phyloP scores from a whole-genome alignment of 306 rosid genomes.

The Hippophae gyantsensis region DNA sequence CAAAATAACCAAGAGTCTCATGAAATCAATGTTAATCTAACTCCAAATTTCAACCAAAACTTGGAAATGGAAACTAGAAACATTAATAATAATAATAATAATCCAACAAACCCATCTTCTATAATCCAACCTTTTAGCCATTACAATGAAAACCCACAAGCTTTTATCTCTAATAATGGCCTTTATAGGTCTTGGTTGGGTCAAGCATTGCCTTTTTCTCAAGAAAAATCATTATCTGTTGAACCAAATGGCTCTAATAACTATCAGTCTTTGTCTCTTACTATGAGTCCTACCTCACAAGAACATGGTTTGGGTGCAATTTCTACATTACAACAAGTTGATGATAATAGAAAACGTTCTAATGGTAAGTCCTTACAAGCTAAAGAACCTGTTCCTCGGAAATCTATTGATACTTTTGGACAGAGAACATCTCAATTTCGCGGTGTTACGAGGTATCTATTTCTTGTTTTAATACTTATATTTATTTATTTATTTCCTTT shows the following conservation, averaged over 20 bases:
- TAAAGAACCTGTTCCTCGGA: slow-evolving; percentile 75
- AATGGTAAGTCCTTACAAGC: slow-evolving; percentile 30
- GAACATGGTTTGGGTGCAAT: slow-evolving; percentile 28
- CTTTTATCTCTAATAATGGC: slow-evolving; percentile 28
- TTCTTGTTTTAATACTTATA: neutral
- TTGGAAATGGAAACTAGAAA: slow-evolving; percentile 30
- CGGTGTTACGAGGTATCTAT: slow-evolving; percentile 76
- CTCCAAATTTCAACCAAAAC: slow-evolving; percentile 38
- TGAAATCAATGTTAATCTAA: slow-evolving; percentile 49
- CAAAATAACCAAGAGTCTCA: slow-evolving; percentile 25
- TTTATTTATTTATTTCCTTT: neutral
- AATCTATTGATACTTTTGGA: slow-evolving; percentile 90
- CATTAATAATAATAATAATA: neutral
- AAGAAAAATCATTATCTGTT: neutral
- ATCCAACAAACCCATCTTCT: slow-evolving; percentile 28
- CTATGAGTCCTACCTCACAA: slow-evolving; percentile 58
- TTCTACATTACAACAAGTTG: slow-evolving; percentile 31
- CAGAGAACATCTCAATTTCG: slow-evolving; percentile 97
- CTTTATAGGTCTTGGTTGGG: slow-evolving; percentile 70
- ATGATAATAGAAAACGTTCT: slow-evolving; percentile 51
- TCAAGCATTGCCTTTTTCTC: slow-evolving; percentile 38
- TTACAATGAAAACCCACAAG: slow-evolving; percentile 33
- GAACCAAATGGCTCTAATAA: slow-evolving; percentile 25
- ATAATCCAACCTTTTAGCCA: slow-evolving; percentile 37
- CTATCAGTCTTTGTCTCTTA: slow-evolving; percentile 56